Conservation (phyloP, 306 rosid species). For the Acacia melanoxylon region DNA sequence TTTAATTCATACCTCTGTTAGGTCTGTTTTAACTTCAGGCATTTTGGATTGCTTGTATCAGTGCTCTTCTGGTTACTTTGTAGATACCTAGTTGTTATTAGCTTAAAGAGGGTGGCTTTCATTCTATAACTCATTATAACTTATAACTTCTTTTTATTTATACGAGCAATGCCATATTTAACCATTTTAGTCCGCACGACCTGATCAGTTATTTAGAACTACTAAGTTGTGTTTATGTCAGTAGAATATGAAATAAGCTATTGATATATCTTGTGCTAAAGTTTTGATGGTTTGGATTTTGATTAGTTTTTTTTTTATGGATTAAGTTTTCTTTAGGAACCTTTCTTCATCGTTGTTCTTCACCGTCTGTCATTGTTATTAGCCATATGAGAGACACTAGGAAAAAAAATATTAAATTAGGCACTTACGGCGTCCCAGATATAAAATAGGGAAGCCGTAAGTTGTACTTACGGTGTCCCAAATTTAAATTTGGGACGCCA, state of each 20-base stretch:
- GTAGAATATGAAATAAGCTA: not conserved
- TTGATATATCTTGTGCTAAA: constrained; percentile 5
- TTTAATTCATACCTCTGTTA: not conserved
- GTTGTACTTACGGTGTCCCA: too few species aligned
- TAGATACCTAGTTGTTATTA: constrained; percentile 12
- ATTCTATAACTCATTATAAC: constrained; percentile 8
- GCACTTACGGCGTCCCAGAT: too few species aligned
- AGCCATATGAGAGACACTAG: too few species aligned
- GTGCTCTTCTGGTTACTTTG: constrained; percentile 8
- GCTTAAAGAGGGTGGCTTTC: constrained; percentile 17
- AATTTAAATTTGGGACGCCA: too few species aligned
- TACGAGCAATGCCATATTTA: not conserved
- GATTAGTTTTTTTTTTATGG: too few species aligned
- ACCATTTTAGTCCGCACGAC: too few species aligned
- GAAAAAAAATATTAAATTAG: too few species aligned
- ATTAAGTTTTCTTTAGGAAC: too few species aligned
- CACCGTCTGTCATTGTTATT: too few species aligned
- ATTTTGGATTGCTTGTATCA: constrained; percentile 6
- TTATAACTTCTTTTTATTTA: not conserved
- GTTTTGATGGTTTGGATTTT: constrained; percentile 16
- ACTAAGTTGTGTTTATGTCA: too few species aligned
- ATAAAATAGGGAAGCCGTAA: too few species aligned
- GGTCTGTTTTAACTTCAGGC: constrained; percentile 4
- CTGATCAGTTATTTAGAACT: not conserved
- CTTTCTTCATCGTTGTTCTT: too few species aligned